Base-by-base conservation (phyloP, 805 yeast species). In the Diddensiella caesifluorescens region DNA sequence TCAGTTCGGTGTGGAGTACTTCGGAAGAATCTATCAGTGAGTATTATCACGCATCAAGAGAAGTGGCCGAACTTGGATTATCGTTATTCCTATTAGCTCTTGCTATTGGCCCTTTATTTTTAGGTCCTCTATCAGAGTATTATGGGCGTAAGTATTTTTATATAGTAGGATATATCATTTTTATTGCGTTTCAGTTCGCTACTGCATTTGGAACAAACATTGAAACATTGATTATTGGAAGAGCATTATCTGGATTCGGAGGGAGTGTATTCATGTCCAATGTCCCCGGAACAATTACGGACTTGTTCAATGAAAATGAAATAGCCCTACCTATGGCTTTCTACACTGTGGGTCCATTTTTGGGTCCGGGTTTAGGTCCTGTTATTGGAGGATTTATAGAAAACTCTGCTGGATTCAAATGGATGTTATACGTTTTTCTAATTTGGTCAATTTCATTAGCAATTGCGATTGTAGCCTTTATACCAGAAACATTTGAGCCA, bases 341-440 rank as follows among this genome's bases (percentile, higher is more conserved):
- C 12, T 35, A 13, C 15, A 19, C 38, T 15, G 19, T 35, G 7
- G 38, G 35, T 9, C 38, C 38, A 35, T 80, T 83, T 51, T 68
- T 71, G 25, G 85, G 87, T 43, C 92, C 94, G 10, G 66, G 79
- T 61, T 40, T 80, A 32, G 85, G 85, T 1, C 92, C 92, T n/a
- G 76, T 83, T 44, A 70, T 74, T 42, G 81, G 84, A 46, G 75
- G 77, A 0, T 81, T 77, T 59, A 75, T 78, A 26, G 71, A 67
- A 22, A 68, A 70, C 48, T 66, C 71, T 44, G 64, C 85, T 33
- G 84, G 86, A n/a, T 84, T 92, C 90, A 70, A 95, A 55, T 85
- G 94, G 94, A n/a, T n/a, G n/a, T n/a, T n/a, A n/a, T n/a, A n/a
- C n/a, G 72, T 84, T n/a, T 71, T 69, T 48, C n/a, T n/a, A n/a